Evolutionary conservation across 2,329 filamentous ascomycete species (phyloP).

Genomic region (Beauveria asiatica): DNA sequence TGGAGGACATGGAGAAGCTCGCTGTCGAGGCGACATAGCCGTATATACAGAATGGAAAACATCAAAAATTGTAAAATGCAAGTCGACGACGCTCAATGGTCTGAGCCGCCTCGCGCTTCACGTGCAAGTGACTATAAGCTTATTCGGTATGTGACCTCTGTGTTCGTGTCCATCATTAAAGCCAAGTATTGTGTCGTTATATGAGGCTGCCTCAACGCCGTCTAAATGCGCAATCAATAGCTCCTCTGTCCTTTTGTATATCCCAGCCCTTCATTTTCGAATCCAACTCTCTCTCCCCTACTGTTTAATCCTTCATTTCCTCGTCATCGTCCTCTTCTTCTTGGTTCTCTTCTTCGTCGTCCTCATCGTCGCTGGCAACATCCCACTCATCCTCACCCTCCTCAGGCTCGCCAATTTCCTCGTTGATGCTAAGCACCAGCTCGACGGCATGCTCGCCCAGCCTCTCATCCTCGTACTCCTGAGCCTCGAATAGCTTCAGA

Average conservation of each 20-base stretch:
- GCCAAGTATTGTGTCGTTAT: slow-evolving; percentile 3
- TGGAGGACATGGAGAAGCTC: slow-evolving; percentile 60
- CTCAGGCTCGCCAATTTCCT: slow-evolving; percentile 53
- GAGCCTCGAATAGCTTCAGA: slow-evolving; percentile 64
- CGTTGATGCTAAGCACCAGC: slow-evolving; percentile 54
- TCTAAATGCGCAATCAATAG: slow-evolving; percentile 15
- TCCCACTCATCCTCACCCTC: slow-evolving; percentile 48
- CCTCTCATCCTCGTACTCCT: slow-evolving; percentile 80
- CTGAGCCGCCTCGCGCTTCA: background rate
- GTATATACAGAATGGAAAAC: background rate
- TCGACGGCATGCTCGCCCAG: slow-evolving; percentile 68
- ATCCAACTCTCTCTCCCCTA: slow-evolving; percentile 24
- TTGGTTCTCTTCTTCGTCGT: slow-evolving; percentile 39
- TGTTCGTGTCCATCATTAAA: slow-evolving; percentile 7
- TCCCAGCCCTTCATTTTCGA: slow-evolving; percentile 18
- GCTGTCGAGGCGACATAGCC: slow-evolving; percentile 49
- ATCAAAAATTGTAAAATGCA: slow-evolving; percentile 6
- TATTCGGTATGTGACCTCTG: background rate
- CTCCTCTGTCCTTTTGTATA: slow-evolving; percentile 11
- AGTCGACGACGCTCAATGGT: background rate
- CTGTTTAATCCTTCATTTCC: slow-evolving; percentile 50
- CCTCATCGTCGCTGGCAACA: slow-evolving; percentile 39
- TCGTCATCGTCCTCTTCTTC: slow-evolving; percentile 40
- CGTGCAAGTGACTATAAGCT: background rate
- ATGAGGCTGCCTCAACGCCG: slow-evolving; percentile 15